Percentiles rank a stretch among this genome's conserved stretches.
Conservation (phyloP, 1,139 yeast species). For the Zhuliangozyma parablackwelliae region DNA sequence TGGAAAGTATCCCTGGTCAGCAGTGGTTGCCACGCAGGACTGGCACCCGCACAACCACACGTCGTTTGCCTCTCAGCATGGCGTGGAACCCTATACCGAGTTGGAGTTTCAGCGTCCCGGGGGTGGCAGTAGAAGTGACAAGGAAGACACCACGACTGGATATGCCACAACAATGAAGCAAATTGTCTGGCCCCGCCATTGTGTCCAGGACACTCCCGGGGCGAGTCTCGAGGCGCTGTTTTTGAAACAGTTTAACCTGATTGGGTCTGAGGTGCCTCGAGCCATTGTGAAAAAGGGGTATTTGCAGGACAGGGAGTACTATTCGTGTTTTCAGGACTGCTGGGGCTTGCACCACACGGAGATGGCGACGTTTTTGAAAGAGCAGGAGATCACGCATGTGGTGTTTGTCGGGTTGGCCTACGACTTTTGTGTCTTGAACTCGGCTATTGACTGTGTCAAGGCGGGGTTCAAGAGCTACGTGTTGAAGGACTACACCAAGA, state of each 20-base stretch:
- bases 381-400: constrained; percentile 51
- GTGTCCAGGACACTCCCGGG: constrained; percentile 69
- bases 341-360: constrained; percentile 75
- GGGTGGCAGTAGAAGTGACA: too few species aligned
- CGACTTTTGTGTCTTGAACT: constrained; percentile 77
- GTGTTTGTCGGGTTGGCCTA: constrained; percentile 79
- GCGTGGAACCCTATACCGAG: constrained; percentile 49
- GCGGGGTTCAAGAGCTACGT: constrained; percentile 64
- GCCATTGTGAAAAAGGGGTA: constrained; percentile 65
- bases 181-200: constrained; percentile 87
- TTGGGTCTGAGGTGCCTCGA: constrained; percentile 22
- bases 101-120: constrained; percentile 52
- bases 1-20: constrained; percentile 47
- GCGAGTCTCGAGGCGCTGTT: constrained; percentile 54
- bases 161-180: constrained; percentile 26
- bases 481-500: constrained; percentile 43
- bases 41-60: constrained; percentile 83
- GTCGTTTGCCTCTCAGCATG: constrained; percentile 75
- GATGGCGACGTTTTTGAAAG: constrained; percentile 43
- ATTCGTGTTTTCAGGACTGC: constrained; percentile 81
- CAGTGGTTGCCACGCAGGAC: constrained; percentile 73
- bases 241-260: constrained; percentile 18
- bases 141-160: constrained; percentile 16
- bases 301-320: constrained; percentile 70
- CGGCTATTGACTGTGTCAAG: constrained; percentile 63